phyloP scores from a whole-genome alignment of 2,329 filamentous ascomycete genomes.

The Penicillium psychrosexuale region DNA sequence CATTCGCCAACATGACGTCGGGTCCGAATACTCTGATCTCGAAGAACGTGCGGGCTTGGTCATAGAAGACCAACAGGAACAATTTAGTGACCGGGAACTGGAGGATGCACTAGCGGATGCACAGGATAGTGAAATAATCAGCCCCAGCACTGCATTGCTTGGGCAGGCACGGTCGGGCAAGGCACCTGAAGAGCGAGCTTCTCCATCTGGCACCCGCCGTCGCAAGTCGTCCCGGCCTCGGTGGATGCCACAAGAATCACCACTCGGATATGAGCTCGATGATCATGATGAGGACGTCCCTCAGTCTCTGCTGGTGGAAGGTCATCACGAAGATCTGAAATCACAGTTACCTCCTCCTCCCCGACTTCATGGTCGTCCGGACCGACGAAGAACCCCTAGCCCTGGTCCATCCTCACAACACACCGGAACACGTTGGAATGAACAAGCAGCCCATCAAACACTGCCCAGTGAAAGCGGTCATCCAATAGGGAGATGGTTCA shows the following conservation, averaged over 20 bases:
- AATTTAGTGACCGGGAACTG: slow-evolving; percentile 56
- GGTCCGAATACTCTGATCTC: slow-evolving; percentile 45
- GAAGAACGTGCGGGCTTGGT: slow-evolving; percentile 49
- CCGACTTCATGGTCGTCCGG: slow-evolving; percentile 26
- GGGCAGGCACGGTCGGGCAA: slow-evolving; percentile 30
- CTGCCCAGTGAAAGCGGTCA: slow-evolving; percentile 18
- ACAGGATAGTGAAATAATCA: slow-evolving; percentile 47
- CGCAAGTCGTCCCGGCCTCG: slow-evolving; percentile 31
- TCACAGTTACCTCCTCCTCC: slow-evolving; percentile 40
- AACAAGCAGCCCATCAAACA: slow-evolving; percentile 46
- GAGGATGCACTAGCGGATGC: slow-evolving; percentile 55
- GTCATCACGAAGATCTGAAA: slow-evolving; percentile 36
- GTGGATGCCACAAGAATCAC: slow-evolving; percentile 30
- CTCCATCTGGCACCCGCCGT: slow-evolving; percentile 22
- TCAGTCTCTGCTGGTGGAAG: slow-evolving; percentile 60
- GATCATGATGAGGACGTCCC: slow-evolving; percentile 64
- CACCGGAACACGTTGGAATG: slow-evolving; percentile 51
- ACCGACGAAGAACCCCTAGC: slow-evolving; percentile 23
- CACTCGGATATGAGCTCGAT: slow-evolving; percentile 39
- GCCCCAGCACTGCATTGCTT: slow-evolving; percentile 43
- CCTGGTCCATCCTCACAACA: slow-evolving; percentile 43
- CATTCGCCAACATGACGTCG: slow-evolving; percentile 46
- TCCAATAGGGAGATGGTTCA: slow-evolving; percentile 26
- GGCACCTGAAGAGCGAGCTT: slow-evolving; percentile 12
- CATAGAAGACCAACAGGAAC: slow-evolving; percentile 48